Evolutionary conservation across 2,329 filamentous ascomycete species (phyloP).

Genomic region (Lasiodiplodia hormozganensis): DNA sequence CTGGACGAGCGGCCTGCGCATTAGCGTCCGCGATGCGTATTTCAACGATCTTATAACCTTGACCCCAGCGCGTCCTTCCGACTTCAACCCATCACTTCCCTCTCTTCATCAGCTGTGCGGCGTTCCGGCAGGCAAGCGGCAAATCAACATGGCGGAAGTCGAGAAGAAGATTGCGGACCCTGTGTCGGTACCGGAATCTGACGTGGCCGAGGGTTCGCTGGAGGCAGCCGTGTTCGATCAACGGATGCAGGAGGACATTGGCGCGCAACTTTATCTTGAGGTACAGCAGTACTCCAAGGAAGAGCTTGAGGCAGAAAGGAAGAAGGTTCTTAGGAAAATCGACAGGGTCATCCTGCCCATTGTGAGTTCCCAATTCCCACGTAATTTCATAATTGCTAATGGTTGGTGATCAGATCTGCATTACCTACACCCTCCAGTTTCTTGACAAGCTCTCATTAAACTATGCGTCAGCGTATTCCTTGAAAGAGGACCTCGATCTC

Average conservation of each 20-base stretch:
- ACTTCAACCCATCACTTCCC: neutral
- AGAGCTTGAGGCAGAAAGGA: constrained; percentile 53
- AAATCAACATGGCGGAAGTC: constrained; percentile 8
- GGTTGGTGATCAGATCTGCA: constrained; percentile 40
- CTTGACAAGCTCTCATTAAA: constrained; percentile 53
- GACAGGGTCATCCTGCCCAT: constrained; percentile 58
- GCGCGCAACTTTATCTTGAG: constrained; percentile 54
- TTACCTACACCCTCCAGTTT: constrained; percentile 57
- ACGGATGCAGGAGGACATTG: constrained; percentile 49
- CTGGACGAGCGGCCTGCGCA: constrained; percentile 1
- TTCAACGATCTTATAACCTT: neutral
- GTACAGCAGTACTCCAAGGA: constrained; percentile 51
- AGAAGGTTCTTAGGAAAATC: constrained; percentile 51
- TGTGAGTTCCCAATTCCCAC: constrained; percentile 36
- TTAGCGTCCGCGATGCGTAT: constrained; percentile 7
- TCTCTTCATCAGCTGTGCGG: neutral
- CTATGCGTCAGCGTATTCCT: constrained; percentile 48
- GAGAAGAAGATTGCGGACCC: constrained; percentile 23
- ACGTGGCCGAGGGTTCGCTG: constrained; percentile 18
- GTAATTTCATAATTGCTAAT: neutral
- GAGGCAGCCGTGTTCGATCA: neutral
- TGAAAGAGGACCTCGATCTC: constrained; percentile 43
- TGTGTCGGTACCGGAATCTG: constrained; percentile 2
- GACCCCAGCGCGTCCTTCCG: neutral
- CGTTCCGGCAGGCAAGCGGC: neutral